phyloP scores from a whole-genome alignment of 148 eudicot genomes.

The Fagopyrum homotropicum region DNA sequence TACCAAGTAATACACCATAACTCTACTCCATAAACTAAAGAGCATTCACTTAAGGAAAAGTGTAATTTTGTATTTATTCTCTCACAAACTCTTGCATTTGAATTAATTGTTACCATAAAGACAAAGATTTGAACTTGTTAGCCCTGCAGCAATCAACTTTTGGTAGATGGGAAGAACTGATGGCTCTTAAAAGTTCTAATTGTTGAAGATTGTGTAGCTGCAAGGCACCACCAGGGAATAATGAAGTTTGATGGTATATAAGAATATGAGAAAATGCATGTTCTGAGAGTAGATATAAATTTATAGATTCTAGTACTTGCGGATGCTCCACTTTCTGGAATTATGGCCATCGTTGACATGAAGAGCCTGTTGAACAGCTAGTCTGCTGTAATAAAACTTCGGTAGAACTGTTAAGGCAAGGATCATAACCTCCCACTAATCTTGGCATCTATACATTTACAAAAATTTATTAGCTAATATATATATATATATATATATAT shows the following conservation, averaged over 20 bases:
- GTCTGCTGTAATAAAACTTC: constrained; percentile 60
- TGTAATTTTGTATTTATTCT: too few species aligned
- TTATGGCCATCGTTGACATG: constrained; percentile 52
- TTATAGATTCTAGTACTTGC: constrained; percentile 52
- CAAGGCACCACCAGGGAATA: too few species aligned
- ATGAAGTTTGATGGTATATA: not conserved
- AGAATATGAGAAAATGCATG: too few species aligned
- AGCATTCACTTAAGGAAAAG: too few species aligned
- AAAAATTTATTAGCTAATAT: too few species aligned
- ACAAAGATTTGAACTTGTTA: too few species aligned
- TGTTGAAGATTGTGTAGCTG: constrained; percentile 51
- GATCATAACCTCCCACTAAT: constrained; percentile 83
- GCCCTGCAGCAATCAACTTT: constrained; percentile 71
- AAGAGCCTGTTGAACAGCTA: constrained; percentile 79
- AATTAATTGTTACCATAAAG: too few species aligned
- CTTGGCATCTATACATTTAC: constrained; percentile 67
- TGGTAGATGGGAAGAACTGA: constrained; percentile 85
- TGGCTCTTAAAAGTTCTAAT: constrained; percentile 53
- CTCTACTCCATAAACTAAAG: too few species aligned
- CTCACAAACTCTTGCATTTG: too few species aligned
- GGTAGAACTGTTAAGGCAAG: constrained; percentile 74
- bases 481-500: too few species aligned
- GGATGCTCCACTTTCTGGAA: constrained; percentile 64
- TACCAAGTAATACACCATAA: too few species aligned
- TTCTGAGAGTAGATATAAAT: too few species aligned